Base-by-base conservation (phyloP, 352 stramenopile genomes). In the Phytophthora pini region DNA sequence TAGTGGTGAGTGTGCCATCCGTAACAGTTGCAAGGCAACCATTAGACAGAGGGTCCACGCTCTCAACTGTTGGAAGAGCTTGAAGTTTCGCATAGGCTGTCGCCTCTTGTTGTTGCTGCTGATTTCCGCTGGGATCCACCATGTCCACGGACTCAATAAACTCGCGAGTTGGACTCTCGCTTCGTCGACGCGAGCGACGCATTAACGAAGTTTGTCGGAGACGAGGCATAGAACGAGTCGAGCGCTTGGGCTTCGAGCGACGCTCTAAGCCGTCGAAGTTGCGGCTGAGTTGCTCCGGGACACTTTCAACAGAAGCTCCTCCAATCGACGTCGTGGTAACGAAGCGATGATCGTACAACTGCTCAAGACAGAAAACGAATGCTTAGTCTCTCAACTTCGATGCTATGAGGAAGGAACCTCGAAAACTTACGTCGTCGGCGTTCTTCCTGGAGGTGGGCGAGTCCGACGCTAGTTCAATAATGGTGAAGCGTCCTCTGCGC, bases 401-500 rank as follows among this genome's bases (percentile, higher is more conserved):
- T 3, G 27, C 24, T 29, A 27, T 7, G 15, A 24, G 6, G 12
- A 3, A 0, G 7, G 11, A 26, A 5, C 34, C 32, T 4, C 1
- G 29, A 0, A 36, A 29, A 58, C 67, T 36, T 74, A 90, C 84
- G 49, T 88, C 80, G 48, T 88, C 79, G 6, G 79, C 73, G 58
- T 77, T 76, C 31, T 82, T 80, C 34, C 72, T 74, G 4, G 79
- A 85, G 11, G 74, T 77, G 13, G 82, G 79, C 15, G 84, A 86
- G 63, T 89, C 80, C 13, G 70, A 86, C 29, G 84, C 74, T 32
- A 92, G 68, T 58, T 94, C 85, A 43, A 91, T 94, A 70, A 94
- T 94, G 49, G 85, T 94, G 62, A 94, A 94, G n/a, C 85, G 83
- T 5, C 85, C 84, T 68, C 86, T 88, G 44, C 77, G 85, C 72